phyloP scores from a whole-genome alignment of 176 grass and related monocot species.

The Paspalum notatum region DNA sequence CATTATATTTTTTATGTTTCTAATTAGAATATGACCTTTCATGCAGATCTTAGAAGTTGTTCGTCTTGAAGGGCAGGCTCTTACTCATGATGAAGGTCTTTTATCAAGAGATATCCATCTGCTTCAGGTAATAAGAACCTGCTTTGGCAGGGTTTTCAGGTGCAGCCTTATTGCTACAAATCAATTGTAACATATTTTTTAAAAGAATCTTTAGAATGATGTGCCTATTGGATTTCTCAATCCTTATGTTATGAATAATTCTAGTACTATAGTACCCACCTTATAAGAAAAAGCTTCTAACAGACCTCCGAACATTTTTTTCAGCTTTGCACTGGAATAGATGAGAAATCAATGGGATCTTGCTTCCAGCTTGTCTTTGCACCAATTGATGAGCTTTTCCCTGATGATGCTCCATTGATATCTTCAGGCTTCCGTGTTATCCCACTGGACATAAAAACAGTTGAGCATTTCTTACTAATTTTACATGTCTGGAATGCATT shows the following conservation, averaged over 20 bases:
- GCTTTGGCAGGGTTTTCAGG: not conserved
- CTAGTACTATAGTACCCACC: not conserved
- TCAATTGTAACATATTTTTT: not conserved
- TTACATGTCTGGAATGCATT: slow-evolving; percentile 5
- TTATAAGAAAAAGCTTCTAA: slow-evolving; percentile 2
- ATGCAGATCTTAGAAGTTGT: slow-evolving; percentile 90
- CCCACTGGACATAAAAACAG: slow-evolving; percentile 86
- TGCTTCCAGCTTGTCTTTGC: slow-evolving; percentile 99
- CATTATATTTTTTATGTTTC: slow-evolving; percentile 4
- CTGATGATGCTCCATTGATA: slow-evolving; percentile 88
- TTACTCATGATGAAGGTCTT: slow-evolving; percentile 71
- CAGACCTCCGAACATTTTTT: slow-evolving; percentile 39
- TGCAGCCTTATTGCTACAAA: slow-evolving; percentile 5
- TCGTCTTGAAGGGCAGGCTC: slow-evolving; percentile 88
- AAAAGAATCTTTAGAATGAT: not conserved
- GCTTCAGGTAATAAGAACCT: slow-evolving; percentile 67
- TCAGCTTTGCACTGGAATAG: slow-evolving; percentile 95
- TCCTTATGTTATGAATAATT: not conserved
- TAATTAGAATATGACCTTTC: not conserved
- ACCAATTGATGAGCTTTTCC: slow-evolving; percentile 92
- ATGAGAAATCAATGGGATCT: slow-evolving; percentile 92
- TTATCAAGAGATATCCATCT: slow-evolving; percentile 89
- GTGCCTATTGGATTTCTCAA: not conserved
- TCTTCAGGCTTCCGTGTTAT: slow-evolving; percentile 96
- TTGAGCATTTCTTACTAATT: slow-evolving; percentile 45